These are phyloP conservation scores for Piper longum DNA, from an alignment of 164 flowering plant genomes.

Conservation along the genomic window DNA sequence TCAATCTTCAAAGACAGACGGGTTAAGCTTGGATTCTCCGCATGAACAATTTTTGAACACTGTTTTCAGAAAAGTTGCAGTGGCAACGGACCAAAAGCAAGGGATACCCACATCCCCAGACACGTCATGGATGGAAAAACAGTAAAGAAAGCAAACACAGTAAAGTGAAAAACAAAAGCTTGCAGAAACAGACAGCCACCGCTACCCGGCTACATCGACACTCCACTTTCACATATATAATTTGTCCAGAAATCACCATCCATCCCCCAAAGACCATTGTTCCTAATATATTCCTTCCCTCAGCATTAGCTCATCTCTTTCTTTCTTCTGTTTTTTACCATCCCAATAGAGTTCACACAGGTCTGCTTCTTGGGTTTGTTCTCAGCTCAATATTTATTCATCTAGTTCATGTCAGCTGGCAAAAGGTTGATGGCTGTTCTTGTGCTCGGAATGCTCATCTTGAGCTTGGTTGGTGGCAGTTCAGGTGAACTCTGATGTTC, in stretches of 20 bases:
- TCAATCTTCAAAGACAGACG: not conserved
- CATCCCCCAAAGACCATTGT: not conserved
- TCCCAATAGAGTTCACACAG: not conserved
- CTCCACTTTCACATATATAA: not conserved
- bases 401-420: not conserved
- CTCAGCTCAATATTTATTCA: not conserved
- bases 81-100: not conserved
- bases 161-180: not conserved
- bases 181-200: slow-evolving; percentile 3
- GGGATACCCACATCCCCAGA: slow-evolving; percentile 1
- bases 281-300: not conserved
- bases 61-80: not conserved
- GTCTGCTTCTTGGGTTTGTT: not conserved
- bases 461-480: slow-evolving; percentile 2
- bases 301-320: not conserved
- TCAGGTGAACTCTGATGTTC: slow-evolving; percentile 1
- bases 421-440: not conserved
- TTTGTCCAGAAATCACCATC: not conserved
- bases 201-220: slow-evolving; percentile 1
- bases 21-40: slow-evolving; percentile 2
- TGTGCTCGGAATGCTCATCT: slow-evolving; percentile 1
- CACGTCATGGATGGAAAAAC: not conserved
- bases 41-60: not conserved
- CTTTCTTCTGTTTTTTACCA: not conserved
- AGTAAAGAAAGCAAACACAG: not conserved